These are phyloP conservation scores for Tulasnella sp. DNA, from an alignment of 768 basidiomycete genomes.

Conservation along the genomic window DNA sequence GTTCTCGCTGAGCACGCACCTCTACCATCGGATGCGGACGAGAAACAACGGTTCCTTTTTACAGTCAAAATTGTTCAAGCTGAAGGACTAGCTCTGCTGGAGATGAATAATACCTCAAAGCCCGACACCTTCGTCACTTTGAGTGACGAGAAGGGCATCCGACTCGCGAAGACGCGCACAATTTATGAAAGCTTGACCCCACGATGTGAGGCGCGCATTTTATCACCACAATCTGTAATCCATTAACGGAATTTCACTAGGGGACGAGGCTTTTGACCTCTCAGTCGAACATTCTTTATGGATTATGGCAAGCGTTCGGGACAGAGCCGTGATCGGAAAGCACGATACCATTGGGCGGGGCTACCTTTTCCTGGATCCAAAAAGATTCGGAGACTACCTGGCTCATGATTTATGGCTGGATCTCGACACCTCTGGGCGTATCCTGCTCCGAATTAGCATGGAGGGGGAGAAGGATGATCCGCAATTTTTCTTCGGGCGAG, in stretches of 20 bases:
- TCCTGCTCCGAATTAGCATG: conserved; percentile 90
- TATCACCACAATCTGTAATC: conserved; percentile 22
- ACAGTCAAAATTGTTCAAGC: conserved; percentile 91
- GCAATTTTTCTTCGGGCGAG: conserved; percentile 94
- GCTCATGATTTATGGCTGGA: conserved; percentile 91
- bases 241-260: conserved; percentile 43
- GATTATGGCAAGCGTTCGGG: conserved; percentile 93
- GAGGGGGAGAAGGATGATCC: conserved; percentile 99
- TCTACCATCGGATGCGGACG: conserved; percentile 66
- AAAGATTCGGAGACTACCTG: conserved; percentile 80
- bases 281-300: conserved; percentile 91
- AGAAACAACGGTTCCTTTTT: conserved; percentile 72
- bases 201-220: conserved; percentile 63
- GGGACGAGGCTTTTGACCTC: conserved; percentile 97
- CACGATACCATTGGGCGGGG: conserved; percentile 88
- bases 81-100: conserved; percentile 76
- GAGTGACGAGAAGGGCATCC: conserved; percentile 85
- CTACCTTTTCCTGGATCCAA: conserved; percentile 88
- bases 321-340: conserved; percentile 85
- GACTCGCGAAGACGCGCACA: conserved; percentile 90
- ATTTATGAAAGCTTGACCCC: conserved; percentile 87
- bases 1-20: conserved; percentile 55
- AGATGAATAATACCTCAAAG: conserved; percentile 67
- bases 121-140: conserved; percentile 91
- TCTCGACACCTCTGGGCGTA: conserved; percentile 77